These are phyloP conservation scores for Trametes hirsuta DNA, from an alignment of 1,284 basidiomycete genomes.

Conservation along the genomic window DNA sequence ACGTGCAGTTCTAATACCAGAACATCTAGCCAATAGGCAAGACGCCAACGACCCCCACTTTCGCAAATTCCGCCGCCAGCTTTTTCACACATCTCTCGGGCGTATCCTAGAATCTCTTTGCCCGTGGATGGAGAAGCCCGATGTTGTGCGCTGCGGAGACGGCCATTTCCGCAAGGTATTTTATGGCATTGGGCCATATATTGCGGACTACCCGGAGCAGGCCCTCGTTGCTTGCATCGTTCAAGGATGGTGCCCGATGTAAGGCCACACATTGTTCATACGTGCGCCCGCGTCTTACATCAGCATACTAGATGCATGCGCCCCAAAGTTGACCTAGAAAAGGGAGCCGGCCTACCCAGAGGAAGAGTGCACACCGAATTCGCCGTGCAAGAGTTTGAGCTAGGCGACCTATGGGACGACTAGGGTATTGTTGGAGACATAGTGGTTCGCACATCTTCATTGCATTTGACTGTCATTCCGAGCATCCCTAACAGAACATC, in stretches of 20 bases:
- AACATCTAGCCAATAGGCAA: not conserved
- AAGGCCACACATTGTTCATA: not conserved
- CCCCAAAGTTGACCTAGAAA: not conserved
- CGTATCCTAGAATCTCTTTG: constrained; percentile 21
- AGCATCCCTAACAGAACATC: constrained; percentile 25
- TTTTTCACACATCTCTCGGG: constrained; percentile 25
- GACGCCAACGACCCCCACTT: constrained; percentile 14
- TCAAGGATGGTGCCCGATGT: constrained; percentile 35
- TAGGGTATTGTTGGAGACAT: constrained; percentile 29
- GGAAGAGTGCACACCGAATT: constrained; percentile 12
- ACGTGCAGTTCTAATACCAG: not conserved
- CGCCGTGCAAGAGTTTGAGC: constrained; percentile 6
- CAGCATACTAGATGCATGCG: not conserved
- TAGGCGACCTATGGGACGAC: constrained; percentile 19
- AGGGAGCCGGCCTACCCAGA: not conserved
- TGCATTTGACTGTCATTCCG: too few species aligned
- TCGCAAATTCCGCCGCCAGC: constrained; percentile 24
- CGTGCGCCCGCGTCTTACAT: too few species aligned
- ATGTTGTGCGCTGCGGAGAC: constrained; percentile 29
- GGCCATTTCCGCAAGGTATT: constrained; percentile 28
- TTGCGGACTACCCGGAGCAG: constrained; percentile 38
- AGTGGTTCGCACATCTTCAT: constrained; percentile 7
- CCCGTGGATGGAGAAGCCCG: constrained; percentile 26
- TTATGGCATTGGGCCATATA: constrained; percentile 34
- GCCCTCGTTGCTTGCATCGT: constrained; percentile 28